Evolutionary conservation across 371 early-diverging fungal species (phyloP).

Genomic region (Mucor plumbeus): DNA sequence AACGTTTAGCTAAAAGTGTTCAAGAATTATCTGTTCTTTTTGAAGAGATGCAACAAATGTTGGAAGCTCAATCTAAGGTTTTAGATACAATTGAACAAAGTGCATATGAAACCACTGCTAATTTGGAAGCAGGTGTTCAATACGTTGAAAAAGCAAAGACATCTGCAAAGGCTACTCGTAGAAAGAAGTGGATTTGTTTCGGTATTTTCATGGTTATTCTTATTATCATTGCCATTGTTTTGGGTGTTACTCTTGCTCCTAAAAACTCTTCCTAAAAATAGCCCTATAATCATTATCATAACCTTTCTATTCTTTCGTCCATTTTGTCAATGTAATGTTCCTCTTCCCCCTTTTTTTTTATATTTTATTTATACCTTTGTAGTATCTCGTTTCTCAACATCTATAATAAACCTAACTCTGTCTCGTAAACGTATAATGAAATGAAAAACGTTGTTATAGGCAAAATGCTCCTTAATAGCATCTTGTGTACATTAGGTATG

Average conservation of each 20-base stretch:
- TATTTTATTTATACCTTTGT: constrained; percentile 18
- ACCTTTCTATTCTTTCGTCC: background rate
- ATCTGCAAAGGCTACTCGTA: constrained; percentile 44
- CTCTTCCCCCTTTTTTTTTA: no score
- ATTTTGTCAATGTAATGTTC: background rate
- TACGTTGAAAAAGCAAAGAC: constrained; percentile 40
- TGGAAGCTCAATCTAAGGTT: constrained; percentile 49
- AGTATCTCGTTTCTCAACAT: constrained; percentile 8
- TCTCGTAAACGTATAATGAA: background rate
- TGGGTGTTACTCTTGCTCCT: constrained; percentile 23
- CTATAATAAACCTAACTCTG: background rate
- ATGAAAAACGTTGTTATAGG: no score
- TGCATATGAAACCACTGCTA: constrained; percentile 37
- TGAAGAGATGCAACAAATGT: constrained; percentile 51
- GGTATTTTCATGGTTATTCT: constrained; percentile 48
- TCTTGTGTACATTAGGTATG: background rate
- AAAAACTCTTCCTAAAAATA: constrained; percentile 6
- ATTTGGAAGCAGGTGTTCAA: constrained; percentile 44
- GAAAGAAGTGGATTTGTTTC: constrained; percentile 59
- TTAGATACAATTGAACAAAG: constrained; percentile 47
- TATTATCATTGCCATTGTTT: constrained; percentile 48
- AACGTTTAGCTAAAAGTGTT: constrained; percentile 48
- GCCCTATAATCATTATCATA: constrained; percentile 11
- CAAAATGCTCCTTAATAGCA: background rate
- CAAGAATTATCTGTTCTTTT: constrained; percentile 50